Conservation (phyloP, 345 rosid genomes). For the Noccaea bulbosa region DNA sequence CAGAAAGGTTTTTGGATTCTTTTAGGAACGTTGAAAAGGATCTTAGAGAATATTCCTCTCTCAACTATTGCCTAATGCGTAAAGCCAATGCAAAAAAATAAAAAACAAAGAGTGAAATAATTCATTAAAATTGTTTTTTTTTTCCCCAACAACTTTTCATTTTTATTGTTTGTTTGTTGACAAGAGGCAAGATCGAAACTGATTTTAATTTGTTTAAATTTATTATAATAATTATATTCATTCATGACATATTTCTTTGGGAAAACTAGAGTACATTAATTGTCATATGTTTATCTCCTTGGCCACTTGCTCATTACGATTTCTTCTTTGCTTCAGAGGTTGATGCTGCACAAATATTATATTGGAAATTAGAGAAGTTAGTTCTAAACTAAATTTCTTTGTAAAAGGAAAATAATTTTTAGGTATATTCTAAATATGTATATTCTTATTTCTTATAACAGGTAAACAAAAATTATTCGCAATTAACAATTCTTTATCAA, state of each 20-base stretch:
- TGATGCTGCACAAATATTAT: background rate
- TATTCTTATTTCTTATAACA: no score
- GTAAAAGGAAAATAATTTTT: background rate
- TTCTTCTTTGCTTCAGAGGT: background rate
- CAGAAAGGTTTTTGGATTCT: background rate
- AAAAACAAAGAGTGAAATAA: background rate
- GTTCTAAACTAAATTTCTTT: background rate
- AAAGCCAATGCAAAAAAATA: conserved; percentile 7
- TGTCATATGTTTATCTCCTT: background rate
- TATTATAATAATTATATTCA: background rate
- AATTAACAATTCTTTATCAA: background rate
- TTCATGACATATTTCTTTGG: background rate
- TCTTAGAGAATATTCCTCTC: conserved; percentile 24
- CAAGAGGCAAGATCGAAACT: no score
- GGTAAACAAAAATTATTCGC: no score
- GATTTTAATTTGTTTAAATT: no score
- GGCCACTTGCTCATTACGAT: background rate
- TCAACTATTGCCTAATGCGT: background rate
- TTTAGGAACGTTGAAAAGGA: conserved; percentile 19
- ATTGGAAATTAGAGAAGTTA: background rate
- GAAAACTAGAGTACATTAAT: background rate
- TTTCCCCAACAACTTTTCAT: background rate
- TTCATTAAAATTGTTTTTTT: background rate
- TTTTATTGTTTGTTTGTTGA: background rate
- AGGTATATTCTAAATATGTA: no score